Conservation (phyloP, 2,329 filamentous ascomycete genomes). For the Clarireedia sp. region DNA sequence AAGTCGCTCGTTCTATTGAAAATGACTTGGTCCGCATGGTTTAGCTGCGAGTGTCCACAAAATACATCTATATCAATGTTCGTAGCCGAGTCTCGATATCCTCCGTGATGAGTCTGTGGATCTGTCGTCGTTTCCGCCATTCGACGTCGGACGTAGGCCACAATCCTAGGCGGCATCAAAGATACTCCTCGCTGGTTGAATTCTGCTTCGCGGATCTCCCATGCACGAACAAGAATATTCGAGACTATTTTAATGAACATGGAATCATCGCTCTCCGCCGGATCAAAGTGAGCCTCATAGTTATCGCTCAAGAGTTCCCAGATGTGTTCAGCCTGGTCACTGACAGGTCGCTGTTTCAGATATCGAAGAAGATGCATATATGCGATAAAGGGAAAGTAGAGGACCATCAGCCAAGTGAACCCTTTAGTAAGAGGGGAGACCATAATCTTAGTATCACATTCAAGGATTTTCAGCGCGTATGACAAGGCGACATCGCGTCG, state of each 20-base stretch:
- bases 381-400: slow-evolving; percentile 29
- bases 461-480: slow-evolving; percentile 21
- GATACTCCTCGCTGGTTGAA: slow-evolving; percentile 14
- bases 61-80: too few relatives aligned
- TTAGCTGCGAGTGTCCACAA: too few relatives aligned
- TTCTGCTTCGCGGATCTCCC: slow-evolving; percentile 20
- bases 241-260: slow-evolving; percentile 19
- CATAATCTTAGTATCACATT: slow-evolving; percentile 30
- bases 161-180: slow-evolving; percentile 17
- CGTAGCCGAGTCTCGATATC: too few relatives aligned
- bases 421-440: slow-evolving; percentile 24
- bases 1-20: too few relatives aligned
- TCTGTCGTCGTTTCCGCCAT: slow-evolving; percentile 8
- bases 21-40: too few relatives aligned
- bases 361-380: slow-evolving; percentile 30
- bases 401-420: slow-evolving; percentile 28
- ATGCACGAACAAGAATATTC: slow-evolving; percentile 22
- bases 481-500: slow-evolving; percentile 29
- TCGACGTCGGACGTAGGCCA: slow-evolving; percentile 18
- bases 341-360: slow-evolving; percentile 22
- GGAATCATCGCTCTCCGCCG: slow-evolving; percentile 4
- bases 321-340: slow-evolving; percentile 22
- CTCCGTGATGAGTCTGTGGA: neutral
- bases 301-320: slow-evolving; percentile 26
- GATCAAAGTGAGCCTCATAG: slow-evolving; percentile 19